phyloP scores from a whole-genome alignment of 345 rosid genomes.

The Barbarea vulgaris region DNA sequence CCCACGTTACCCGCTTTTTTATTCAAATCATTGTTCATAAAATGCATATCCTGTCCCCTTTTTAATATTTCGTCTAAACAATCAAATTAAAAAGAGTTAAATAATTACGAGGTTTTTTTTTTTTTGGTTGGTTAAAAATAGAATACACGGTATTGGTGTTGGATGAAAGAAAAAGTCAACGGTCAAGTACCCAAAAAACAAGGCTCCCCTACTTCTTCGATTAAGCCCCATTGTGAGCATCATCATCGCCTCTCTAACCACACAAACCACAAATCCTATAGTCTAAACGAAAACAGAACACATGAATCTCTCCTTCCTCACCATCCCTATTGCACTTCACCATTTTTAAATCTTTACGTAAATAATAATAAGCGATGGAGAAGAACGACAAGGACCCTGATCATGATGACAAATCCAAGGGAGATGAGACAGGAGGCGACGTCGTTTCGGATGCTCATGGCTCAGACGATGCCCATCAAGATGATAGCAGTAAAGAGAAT shows the following conservation, averaged over 20 bases:
- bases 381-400: conserved; percentile 40
- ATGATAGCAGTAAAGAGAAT: conserved; percentile 25
- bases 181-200: conserved; percentile 27
- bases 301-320: conserved; percentile 39
- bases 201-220: conserved; percentile 44
- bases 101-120: conserved; percentile 11
- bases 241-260: conserved; percentile 33
- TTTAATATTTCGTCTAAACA: neutral
- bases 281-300: conserved; percentile 39
- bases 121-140: conserved; percentile 28
- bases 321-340: conserved; percentile 28
- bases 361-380: conserved; percentile 29
- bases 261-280: conserved; percentile 32
- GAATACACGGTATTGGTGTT: conserved; percentile 20
- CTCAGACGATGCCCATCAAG: conserved; percentile 7
- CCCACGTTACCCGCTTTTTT: conserved; percentile 32
- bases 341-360: conserved; percentile 33
- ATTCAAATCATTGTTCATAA: conserved; percentile 23
- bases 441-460: conserved; percentile 18
- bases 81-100: neutral
- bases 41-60: neutral
- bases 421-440: conserved; percentile 16
- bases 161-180: conserved; percentile 35
- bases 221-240: conserved; percentile 27
- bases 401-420: conserved; percentile 32